Percentiles rank a stretch among this genome's conserved stretches.
These are phyloP conservation scores for Komagataella populi DNA, from an alignment of 805 yeast genomes.

Conservation along the genomic window DNA sequence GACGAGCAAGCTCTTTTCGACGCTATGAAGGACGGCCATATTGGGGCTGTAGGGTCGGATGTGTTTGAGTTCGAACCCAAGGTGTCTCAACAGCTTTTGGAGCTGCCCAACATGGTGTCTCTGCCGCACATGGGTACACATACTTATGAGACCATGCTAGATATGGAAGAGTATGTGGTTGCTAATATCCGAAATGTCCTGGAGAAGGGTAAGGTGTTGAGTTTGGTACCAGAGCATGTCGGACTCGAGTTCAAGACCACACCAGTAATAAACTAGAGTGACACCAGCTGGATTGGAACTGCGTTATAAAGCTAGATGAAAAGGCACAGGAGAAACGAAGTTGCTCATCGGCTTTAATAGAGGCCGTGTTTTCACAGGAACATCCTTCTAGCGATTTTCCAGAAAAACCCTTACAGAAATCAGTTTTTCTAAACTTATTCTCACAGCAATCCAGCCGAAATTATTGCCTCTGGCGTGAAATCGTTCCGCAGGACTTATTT, in stretches of 20 bases:
- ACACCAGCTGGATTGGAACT: neutral
- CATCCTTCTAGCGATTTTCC: neutral
- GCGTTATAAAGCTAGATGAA: neutral
- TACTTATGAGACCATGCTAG: constrained; percentile 55
- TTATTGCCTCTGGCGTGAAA: neutral
- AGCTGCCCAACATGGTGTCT: constrained; percentile 56
- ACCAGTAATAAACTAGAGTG: neutral
- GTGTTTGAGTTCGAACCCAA: constrained; percentile 69
- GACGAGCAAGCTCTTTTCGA: constrained; percentile 48
- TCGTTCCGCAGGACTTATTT: neutral
- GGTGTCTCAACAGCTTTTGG: constrained; percentile 47
- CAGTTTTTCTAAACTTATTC: neutral
- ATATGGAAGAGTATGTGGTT: constrained; percentile 73
- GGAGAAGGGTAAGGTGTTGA: constrained; percentile 51
- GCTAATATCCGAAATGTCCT: constrained; percentile 50
- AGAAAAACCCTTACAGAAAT: neutral
- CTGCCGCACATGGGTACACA: constrained; percentile 88
- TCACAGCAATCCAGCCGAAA: neutral
- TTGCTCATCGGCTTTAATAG: neutral
- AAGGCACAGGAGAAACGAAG: neutral
- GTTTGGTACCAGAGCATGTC: constrained; percentile 69
- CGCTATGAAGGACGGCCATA: constrained; percentile 47
- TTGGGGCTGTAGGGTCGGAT: constrained; percentile 59
- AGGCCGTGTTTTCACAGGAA: too few species aligned
- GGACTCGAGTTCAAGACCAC: neutral